These are phyloP conservation scores for Pholiota conissans DNA, from an alignment of 768 basidiomycete species.

Conservation along the genomic window DNA sequence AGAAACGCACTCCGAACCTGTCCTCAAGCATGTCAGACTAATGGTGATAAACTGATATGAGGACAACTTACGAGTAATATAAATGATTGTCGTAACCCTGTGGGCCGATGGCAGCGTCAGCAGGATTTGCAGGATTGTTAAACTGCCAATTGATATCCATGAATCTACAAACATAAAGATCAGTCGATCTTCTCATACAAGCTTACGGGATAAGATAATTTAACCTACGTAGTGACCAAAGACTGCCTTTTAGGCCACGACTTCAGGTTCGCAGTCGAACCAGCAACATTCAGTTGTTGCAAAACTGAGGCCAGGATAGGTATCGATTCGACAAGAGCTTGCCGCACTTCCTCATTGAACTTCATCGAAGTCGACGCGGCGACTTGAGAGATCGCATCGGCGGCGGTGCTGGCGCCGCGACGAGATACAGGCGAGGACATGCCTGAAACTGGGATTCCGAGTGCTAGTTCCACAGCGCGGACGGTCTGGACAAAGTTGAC, in stretches of 20 bases:
- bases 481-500: slow-evolving; percentile 67
- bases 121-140: slow-evolving; percentile 70
- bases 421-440: slow-evolving; percentile 16
- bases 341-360: slow-evolving; percentile 27
- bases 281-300: slow-evolving; percentile 21
- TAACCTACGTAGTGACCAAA: slow-evolving; percentile 40
- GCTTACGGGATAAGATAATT: not conserved
- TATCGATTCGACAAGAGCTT: slow-evolving; percentile 33
- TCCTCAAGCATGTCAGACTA: not conserved
- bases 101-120: slow-evolving; percentile 65
- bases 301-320: slow-evolving; percentile 36
- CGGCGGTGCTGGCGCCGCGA: slow-evolving; percentile 20
- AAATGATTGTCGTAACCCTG: slow-evolving; percentile 79
- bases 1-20: slow-evolving; percentile 56
- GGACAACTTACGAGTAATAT: slow-evolving; percentile 61
- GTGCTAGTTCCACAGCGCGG: slow-evolving; percentile 59
- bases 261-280: slow-evolving; percentile 7
- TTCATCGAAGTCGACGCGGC: slow-evolving; percentile 12
- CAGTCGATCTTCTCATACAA: slow-evolving; percentile 13
- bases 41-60: not conserved
- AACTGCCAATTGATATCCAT: slow-evolving; percentile 83
- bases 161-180: slow-evolving; percentile 45
- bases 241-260: slow-evolving; percentile 6
- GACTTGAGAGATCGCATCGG: slow-evolving; percentile 23
- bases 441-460: slow-evolving; percentile 52